Evolutionary conservation across 495 filamentous ascomycete species (phyloP), one percentile per base, ranked within the genome.

Genomic region (Aspergillus coremiiformis): DNA sequence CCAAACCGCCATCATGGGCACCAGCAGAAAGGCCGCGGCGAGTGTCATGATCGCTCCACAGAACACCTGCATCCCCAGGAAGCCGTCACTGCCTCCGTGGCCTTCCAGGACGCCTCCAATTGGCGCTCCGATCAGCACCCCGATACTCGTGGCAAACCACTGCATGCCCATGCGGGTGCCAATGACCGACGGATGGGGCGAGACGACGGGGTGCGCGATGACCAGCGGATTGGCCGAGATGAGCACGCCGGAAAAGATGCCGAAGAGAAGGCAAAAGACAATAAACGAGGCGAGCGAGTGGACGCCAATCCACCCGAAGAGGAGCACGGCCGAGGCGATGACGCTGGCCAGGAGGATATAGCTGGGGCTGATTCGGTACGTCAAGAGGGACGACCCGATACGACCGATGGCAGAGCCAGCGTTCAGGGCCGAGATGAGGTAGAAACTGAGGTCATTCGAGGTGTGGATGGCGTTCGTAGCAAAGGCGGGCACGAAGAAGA

Each of bases 361-460:
- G 9, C n/a, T 14, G 17, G 44, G 27, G 5, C 23, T 22, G 22
- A 44, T 37, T 6, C 44, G 44, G 12, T 39, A 5, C 5, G 45
- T 44, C 24, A 48, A 23, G 3, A 47, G 4, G 1, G 44, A 11
- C 6, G 44, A 47, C 4, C 44, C 52, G 1, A 64, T 30, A 23
- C 62, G 60, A 8, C 63, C 63, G 11, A 66, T 24, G 0, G 54
- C 57, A 1, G 63, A 66, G 0, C 60, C 50, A 4, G 30, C 64
- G 32, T 66, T 66, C 24, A 66, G 50, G 30, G 65, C 60, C 2
- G 62, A 55, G 17, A 66, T 55, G 54, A 66, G 58, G 17, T 66
- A 66, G 21, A 66, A 66, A 5, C 52, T 46, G 2, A 66, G 35
- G 21, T 53, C 59, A n/a, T 54, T 52, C 1, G 58, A 57, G 3